phyloP scores from a whole-genome alignment of 208 protist genomes.

The Wallacemonas sp. region DNA sequence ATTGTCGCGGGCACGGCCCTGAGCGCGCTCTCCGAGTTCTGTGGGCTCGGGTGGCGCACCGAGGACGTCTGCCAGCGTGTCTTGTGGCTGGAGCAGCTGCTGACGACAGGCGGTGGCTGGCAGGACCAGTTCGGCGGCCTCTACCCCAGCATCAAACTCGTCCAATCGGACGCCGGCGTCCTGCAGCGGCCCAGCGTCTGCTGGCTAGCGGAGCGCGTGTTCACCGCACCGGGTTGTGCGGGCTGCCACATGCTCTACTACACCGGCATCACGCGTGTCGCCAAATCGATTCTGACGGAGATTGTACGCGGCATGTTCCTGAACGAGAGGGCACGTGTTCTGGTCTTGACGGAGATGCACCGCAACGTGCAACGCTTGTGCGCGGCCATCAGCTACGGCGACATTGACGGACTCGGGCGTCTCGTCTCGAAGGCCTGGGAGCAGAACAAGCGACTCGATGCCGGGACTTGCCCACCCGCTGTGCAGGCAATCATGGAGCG shows the following conservation, averaged over 20 bases:
- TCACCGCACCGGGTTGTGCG: constrained; percentile 31
- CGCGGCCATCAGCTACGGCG: constrained; percentile 37
- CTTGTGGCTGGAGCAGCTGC: constrained; percentile 64
- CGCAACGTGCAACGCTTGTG: constrained; percentile 38
- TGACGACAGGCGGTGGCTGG: constrained; percentile 70
- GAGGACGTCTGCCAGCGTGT: constrained; percentile 50
- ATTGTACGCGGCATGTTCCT: constrained; percentile 48
- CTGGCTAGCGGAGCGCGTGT: constrained; percentile 43
- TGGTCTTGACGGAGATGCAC: constrained; percentile 43
- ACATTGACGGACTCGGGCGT: constrained; percentile 38
- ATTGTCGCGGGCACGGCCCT: constrained; percentile 55
- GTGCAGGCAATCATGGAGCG: constrained; percentile 42
- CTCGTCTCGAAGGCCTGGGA: constrained; percentile 44
- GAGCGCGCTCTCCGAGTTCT: constrained; percentile 43
- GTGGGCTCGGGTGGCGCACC: constrained; percentile 38
- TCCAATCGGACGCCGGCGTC: constrained; percentile 35
- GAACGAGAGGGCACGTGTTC: constrained; percentile 27
- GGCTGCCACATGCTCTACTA: constrained; percentile 59
- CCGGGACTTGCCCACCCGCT: constrained; percentile 29
- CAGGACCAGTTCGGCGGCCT: constrained; percentile 71
- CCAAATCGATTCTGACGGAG: constrained; percentile 46
- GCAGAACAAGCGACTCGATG: constrained; percentile 55
- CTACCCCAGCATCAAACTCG: constrained; percentile 47
- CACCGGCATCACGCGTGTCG: constrained; percentile 55
- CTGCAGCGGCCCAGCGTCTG: constrained; percentile 37